Conservation (phyloP, 352 stramenopile genomes). For the Saprolegnia diclina region DNA sequence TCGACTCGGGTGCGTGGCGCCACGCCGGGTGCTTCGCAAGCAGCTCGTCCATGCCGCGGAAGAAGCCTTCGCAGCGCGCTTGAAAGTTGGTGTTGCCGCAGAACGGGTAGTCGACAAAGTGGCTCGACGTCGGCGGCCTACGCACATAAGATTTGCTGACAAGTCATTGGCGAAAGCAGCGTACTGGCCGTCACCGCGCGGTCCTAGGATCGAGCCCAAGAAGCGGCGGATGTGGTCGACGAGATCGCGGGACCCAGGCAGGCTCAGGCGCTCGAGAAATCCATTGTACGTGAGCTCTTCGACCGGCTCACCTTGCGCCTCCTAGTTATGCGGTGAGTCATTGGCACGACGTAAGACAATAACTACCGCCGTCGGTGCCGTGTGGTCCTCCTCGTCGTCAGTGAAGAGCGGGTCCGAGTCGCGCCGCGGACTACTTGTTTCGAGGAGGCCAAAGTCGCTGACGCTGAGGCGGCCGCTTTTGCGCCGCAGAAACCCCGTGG, state of each 20-base stretch:
- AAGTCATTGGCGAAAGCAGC: no score
- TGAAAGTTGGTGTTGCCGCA: slow-evolving; percentile 68
- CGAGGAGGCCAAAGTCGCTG: slow-evolving; percentile 67
- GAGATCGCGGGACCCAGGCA: slow-evolving; percentile 65
- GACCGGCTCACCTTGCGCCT: slow-evolving; percentile 30
- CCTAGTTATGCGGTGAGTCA: slow-evolving; percentile 3
- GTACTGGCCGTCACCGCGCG: slow-evolving; percentile 53
- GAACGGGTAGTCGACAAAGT: slow-evolving; percentile 79
- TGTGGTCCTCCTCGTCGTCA: slow-evolving; percentile 23
- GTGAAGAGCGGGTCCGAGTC: slow-evolving; percentile 25
- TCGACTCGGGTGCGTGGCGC: slow-evolving; percentile 57
- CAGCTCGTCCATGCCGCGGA: slow-evolving; percentile 60
- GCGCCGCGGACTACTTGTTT: slow-evolving; percentile 29
- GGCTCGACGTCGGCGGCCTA: slow-evolving; percentile 48
- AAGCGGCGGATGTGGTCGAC: slow-evolving; percentile 70
- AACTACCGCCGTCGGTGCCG: slow-evolving; percentile 15
- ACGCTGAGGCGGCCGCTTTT: slow-evolving; percentile 47
- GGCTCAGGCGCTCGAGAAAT: slow-evolving; percentile 68
- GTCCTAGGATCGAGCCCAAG: slow-evolving; percentile 66
- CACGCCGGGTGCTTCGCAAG: slow-evolving; percentile 52
- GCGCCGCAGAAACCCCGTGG: neutral
- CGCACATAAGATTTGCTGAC: neutral
- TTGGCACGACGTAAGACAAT: neutral
- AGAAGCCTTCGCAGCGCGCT: slow-evolving; percentile 62
- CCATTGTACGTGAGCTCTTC: slow-evolving; percentile 66